Base-by-base conservation (phyloP, 2,329 filamentous ascomycete genomes). In the Thielaviopsis euricoi region DNA sequence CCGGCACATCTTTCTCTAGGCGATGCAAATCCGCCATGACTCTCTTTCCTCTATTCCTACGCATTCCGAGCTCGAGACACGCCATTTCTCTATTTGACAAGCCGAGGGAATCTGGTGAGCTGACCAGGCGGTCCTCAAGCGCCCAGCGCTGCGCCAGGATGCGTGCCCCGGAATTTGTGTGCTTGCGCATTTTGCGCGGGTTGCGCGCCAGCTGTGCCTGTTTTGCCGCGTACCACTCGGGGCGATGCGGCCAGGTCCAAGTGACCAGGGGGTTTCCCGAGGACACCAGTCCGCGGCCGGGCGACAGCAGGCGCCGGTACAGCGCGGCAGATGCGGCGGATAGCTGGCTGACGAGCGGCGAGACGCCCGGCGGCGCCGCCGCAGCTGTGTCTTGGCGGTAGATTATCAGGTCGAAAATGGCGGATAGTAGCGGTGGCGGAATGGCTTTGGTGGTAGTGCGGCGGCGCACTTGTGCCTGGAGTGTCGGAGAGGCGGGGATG, bases 131-230 rank as follows among this genome's bases (percentile, higher is more conserved):
- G 2, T 46, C 37, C 21, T 57, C 56, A 2, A 57, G 37, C 12
- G 25, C 51, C 56, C 56, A 57, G 22, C 56, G 56, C 9, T 21
- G 25, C 12, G 40, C 56, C 19, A 57, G 40, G 43, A 57, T 57
- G 3, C 17, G 33, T 10, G 56, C 56, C 12, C 56, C 56, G 2
- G 49, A 10, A 49, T 57, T 48, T 6, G 49, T 7, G 22, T 26
- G 7, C 6, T 57, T 57, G 9, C 56, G 56, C 56, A 53, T 53
- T 1, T 49, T 48, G 48, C 7, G 21, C 52, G 21, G 29, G 12
- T 23, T 48, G n/a, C 1, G 15, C 1, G 13, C 12, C 17, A 22
- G 33, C 21, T 19, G 21, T 12, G 15, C 12, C 40, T 53, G 50
- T 12, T 57, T 57, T 22, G 37, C n/a, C 3, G 56, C 26, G 26